Base-by-base conservation (phyloP, 2,329 filamentous ascomycete genomes). In the Calonectria naviculata region DNA sequence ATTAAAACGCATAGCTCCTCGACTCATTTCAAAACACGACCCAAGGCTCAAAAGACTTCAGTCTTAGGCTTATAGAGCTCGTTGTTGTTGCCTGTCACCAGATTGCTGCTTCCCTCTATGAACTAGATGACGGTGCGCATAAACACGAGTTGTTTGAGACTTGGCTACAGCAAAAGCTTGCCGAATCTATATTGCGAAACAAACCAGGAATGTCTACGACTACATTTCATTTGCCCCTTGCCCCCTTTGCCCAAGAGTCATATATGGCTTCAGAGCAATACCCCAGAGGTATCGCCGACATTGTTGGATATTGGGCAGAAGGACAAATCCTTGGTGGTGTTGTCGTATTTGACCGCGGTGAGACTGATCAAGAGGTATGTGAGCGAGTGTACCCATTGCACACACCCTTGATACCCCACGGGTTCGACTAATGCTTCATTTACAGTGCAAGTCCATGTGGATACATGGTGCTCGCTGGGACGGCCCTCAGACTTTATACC, bases 301-400 rank as follows among this genome's bases (percentile, higher is more conserved):
- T 68, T 13, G 67, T 13, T 5, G 73, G 67, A 2, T 75, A 75
- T 4, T 76, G 73, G 73, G 73, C 71, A 2, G 71, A 76, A 28
- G 65, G 58, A 0, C 73, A 56, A 12, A 63, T 76, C 1, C 70
- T 76, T 1, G 74, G 73, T 1, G 73, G 74, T 0, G 58, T 73
- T 0, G 38, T 76, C 0, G 65, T 75, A 0, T 74, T 76, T 12
- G 71, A 74, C 8, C 63, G 71, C 64, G 73, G 72, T 17, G 62
- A 74, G 29, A 70, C 58, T 28, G 75, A 71, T 2, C 60, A 47
- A 15, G 75, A 75, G 64, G 72, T 68, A 63, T 52, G 58, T 52
- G 12, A 5, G 19, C 10, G 9, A 6, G 24, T 9, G 9, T 24
- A 3, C 19, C 5, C 31, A n/a, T n/a, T n/a, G n/a, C n/a, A n/a